phyloP scores from a whole-genome alignment of 164 flowering plant species.

The Aristolochia contorta region DNA sequence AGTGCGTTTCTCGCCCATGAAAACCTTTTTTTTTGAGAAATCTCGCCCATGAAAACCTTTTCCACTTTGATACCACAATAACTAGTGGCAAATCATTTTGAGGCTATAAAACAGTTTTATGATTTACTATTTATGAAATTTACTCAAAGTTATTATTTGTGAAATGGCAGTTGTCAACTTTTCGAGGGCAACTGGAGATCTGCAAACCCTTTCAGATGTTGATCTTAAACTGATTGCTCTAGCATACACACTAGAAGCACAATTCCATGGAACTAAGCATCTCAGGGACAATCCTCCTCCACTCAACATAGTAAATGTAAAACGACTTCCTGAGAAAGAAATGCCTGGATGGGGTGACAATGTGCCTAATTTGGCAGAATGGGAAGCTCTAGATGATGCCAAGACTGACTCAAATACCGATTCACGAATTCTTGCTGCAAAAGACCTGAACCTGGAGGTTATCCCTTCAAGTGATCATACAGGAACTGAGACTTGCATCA shows the following conservation, averaged over 20 bases:
- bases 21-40: too few species aligned
- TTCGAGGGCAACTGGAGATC: conserved; percentile 90
- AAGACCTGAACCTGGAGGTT: conserved; percentile 49
- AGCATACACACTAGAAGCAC: conserved; percentile 78
- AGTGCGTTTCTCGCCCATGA: too few species aligned
- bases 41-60: too few species aligned
- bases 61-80: not conserved
- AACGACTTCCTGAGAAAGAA: conserved; percentile 73
- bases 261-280: conserved; percentile 72
- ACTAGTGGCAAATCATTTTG: not conserved
- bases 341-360: conserved; percentile 97
- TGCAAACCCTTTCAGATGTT: conserved; percentile 91
- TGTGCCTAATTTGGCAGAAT: conserved; percentile 86
- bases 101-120: not conserved
- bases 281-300: conserved; percentile 80
- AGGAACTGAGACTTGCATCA: conserved; percentile 19
- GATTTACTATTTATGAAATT: not conserved
- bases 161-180: conserved; percentile 55
- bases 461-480: conserved; percentile 21
- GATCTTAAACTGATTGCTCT: conserved; percentile 91
- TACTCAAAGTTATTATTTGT: too few species aligned
- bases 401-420: conserved; percentile 26
- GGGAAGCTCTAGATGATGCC: conserved; percentile 78
- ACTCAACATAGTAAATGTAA: conserved; percentile 59
- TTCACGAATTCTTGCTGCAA: conserved; percentile 77